These are phyloP conservation scores for Ogataea chonburiensis DNA, from an alignment of 805 yeast genomes.

Conservation along the genomic window DNA sequence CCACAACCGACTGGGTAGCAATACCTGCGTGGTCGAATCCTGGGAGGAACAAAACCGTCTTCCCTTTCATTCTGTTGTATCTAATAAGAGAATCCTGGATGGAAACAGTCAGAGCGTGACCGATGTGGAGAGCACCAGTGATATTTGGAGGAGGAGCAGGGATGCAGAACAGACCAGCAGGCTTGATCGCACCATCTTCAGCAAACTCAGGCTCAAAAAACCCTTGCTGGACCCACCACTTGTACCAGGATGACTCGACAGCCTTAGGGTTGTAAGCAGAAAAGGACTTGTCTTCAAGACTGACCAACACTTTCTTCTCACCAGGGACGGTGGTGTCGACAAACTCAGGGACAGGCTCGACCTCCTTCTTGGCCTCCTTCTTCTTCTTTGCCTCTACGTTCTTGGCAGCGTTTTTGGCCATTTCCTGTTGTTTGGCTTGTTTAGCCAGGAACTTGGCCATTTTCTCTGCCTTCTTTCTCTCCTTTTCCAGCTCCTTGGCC, in stretches of 20 bases:
- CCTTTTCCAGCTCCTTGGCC: constrained; percentile 71
- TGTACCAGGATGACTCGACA: constrained; percentile 96
- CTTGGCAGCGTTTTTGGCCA: constrained; percentile 45
- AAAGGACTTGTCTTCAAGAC: constrained; percentile 87
- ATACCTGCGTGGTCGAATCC: constrained; percentile 99
- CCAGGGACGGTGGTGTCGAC: constrained; percentile 83
- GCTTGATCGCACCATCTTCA: constrained; percentile 68
- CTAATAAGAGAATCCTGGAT: constrained; percentile 93
- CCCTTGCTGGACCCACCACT: constrained; percentile 92
- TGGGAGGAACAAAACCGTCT: constrained; percentile 87
- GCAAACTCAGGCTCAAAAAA: constrained; percentile 84
- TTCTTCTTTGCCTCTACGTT: constrained; percentile 55
- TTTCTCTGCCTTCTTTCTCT: constrained; percentile 57
- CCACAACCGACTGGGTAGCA: constrained; percentile 97
- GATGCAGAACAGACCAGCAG: constrained; percentile 82
- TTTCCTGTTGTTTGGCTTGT: constrained; percentile 67
- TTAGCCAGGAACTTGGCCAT: constrained; percentile 73
- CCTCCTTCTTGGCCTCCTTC: constrained; percentile 67
- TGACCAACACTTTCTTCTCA: constrained; percentile 83
- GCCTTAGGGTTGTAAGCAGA: constrained; percentile 91
- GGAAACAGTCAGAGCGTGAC: constrained; percentile 94
- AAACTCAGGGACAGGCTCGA: constrained; percentile 78
- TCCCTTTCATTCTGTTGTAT: constrained; percentile 95
- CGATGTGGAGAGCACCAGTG: constrained; percentile 97
- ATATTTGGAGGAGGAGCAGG: constrained; percentile 99